phyloP scores from a whole-genome alignment of 2,329 filamentous ascomycete species.

The Gremmenia infestans region DNA sequence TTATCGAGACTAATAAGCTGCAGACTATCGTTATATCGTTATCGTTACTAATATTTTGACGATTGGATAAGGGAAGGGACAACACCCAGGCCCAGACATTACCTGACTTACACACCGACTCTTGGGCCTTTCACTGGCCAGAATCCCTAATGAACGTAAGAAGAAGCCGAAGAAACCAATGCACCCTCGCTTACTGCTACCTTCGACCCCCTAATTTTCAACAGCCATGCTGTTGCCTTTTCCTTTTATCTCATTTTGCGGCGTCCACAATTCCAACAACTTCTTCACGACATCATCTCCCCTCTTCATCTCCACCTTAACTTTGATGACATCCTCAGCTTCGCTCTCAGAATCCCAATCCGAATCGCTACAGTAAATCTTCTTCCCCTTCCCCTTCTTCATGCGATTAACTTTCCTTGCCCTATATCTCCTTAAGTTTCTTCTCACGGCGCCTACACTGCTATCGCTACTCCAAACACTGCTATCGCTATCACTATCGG shows the following conservation, averaged over 20 bases:
- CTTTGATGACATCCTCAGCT: slow-evolving; percentile 11
- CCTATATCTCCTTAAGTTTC: slow-evolving; percentile 4
- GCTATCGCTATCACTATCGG: slow-evolving; percentile 8
- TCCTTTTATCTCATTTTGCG: background rate
- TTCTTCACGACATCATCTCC: slow-evolving; percentile 17
- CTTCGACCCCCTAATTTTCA: background rate
- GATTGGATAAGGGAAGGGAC: background rate
- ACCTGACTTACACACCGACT: background rate
- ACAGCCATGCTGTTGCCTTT: slow-evolving; percentile 4
- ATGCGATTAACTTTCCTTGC: background rate
- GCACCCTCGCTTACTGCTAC: background rate
- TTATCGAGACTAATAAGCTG: background rate
- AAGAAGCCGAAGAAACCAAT: background rate
- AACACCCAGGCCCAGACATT: background rate
- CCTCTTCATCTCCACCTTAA: slow-evolving; percentile 11
- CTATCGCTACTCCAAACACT: background rate
- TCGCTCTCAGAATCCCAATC: slow-evolving; percentile 6
- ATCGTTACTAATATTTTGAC: background rate
- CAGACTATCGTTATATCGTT: background rate
- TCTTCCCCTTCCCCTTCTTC: background rate
- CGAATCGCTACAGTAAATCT: background rate
- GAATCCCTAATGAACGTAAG: background rate
- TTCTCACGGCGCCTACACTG: slow-evolving; percentile 8
- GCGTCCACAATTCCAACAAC: slow-evolving; percentile 17
- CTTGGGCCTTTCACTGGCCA: background rate